A percentile compares a stretch with the other conserved stretches of the same genome.
phyloP scores from a whole-genome alignment of 352 stramenopile genomes.

The Blastocystis sp. region DNA sequence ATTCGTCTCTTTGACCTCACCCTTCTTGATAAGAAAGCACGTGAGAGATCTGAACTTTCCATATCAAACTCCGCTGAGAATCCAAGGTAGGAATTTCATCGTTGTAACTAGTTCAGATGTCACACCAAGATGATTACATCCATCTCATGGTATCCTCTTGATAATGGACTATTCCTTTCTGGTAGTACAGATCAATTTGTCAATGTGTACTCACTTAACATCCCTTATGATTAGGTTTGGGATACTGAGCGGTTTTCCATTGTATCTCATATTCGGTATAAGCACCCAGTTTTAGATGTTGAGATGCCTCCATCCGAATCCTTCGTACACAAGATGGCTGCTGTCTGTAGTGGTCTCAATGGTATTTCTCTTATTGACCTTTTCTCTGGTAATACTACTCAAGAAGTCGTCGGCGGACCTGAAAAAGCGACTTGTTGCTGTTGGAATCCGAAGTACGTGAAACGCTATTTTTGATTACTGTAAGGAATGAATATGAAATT shows the following conservation, averaged over 20 bases:
- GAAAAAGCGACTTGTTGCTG: neutral
- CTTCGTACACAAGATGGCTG: slow-evolving; percentile 31
- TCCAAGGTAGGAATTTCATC: neutral
- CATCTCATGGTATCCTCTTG: slow-evolving; percentile 46
- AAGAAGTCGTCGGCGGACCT: neutral
- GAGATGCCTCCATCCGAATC: slow-evolving; percentile 8
- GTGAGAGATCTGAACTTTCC: neutral
- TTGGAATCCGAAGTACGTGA: slow-evolving; percentile 27
- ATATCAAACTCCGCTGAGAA: neutral
- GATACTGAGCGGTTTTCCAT: slow-evolving; percentile 6
- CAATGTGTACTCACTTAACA: neutral
- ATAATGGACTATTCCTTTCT: slow-evolving; percentile 31
- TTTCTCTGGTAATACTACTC: neutral
- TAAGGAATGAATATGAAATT: slow-evolving; percentile 50
- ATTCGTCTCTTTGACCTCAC: slow-evolving; percentile 55
- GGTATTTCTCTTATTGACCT: slow-evolving; percentile 41
- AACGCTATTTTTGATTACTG: too few species aligned
- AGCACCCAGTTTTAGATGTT: slow-evolving; percentile 1
- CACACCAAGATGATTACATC: slow-evolving; percentile 39
- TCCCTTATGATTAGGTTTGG: neutral
- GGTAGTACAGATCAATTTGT: slow-evolving; percentile 5
- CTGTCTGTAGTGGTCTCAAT: neutral
- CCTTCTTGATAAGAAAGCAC: neutral
- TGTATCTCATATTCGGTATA: slow-evolving; percentile 32
- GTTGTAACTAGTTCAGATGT: neutral